These are phyloP conservation scores for Tolypocladium endophyticum DNA, from an alignment of 2,329 filamentous ascomycete genomes.

Conservation along the genomic window DNA sequence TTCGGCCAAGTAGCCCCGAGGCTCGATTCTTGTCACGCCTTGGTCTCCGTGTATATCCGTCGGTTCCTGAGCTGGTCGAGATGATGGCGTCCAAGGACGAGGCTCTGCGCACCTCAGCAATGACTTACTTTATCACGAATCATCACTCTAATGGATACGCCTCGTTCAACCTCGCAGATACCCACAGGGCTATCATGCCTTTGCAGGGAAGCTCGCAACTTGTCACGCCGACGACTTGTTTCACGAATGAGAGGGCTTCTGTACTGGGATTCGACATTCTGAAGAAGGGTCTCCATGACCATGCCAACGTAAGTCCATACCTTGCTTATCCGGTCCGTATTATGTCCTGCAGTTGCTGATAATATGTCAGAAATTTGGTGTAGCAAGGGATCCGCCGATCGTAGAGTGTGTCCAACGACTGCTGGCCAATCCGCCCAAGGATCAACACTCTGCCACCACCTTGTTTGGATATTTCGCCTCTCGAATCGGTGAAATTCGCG, in stretches of 20 bases:
- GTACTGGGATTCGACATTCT: constrained; percentile 76
- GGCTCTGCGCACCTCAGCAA: constrained; percentile 53
- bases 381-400: constrained; percentile 72
- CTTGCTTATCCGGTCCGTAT: not conserved
- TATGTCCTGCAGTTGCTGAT: constrained; percentile 2
- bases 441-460: constrained; percentile 52
- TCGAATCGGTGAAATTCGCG: constrained; percentile 63
- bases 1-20: constrained; percentile 56
- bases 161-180: constrained; percentile 45
- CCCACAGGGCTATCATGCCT: constrained; percentile 56
- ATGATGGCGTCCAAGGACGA: constrained; percentile 60
- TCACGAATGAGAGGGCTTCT: constrained; percentile 65
- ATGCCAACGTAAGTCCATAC: constrained; percentile 49
- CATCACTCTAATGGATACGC: constrained; percentile 70
- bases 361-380: constrained; percentile 59
- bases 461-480: constrained; percentile 78
- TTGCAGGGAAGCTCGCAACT: constrained; percentile 59
- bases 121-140: constrained; percentile 75
- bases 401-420: constrained; percentile 65
- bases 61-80: constrained; percentile 62
- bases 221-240: constrained; percentile 67
- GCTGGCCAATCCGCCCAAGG: constrained; percentile 59
- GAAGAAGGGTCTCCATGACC: constrained; percentile 61
- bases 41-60: constrained; percentile 63
- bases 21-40: constrained; percentile 62